phyloP scores from a whole-genome alignment of 129 eudicot species.

The Centrapalus pauciflorus region DNA sequence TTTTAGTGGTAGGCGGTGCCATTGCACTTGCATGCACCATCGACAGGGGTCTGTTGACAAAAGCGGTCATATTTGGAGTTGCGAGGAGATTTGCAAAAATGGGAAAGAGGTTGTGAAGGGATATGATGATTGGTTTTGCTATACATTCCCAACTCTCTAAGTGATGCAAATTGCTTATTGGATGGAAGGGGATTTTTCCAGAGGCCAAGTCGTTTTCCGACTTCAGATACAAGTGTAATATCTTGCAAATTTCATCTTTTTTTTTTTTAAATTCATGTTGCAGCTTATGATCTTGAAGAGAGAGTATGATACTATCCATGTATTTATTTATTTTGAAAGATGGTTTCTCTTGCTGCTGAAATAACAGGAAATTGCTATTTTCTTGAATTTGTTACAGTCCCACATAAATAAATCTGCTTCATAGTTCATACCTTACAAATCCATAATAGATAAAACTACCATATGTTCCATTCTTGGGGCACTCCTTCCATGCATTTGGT shows the following conservation, averaged over 20 bases:
- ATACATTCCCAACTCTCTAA: neutral
- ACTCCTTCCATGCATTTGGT: too few relatives aligned
- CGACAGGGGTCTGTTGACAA: constrained; percentile 78
- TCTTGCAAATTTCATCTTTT: neutral
- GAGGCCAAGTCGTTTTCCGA: constrained; percentile 13
- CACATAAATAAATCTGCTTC: too few relatives aligned
- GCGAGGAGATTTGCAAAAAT: constrained; percentile 77
- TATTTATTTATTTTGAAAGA: constrained; percentile 19
- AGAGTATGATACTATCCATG: constrained; percentile 22
- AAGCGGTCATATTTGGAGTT: constrained; percentile 86
- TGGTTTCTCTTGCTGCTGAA: constrained; percentile 38
- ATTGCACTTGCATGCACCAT: constrained; percentile 80
- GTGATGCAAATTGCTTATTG: neutral
- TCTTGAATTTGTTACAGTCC: too few relatives aligned
- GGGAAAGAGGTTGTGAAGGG: constrained; percentile 55
- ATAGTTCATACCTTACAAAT: too few relatives aligned
- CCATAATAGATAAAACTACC: too few relatives aligned
- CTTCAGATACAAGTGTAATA: constrained; percentile 20
- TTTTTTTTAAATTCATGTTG: constrained; percentile 22
- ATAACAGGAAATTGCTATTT: constrained; percentile 19
- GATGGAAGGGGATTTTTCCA: neutral
- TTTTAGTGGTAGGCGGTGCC: constrained; percentile 76
- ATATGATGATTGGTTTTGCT: neutral
- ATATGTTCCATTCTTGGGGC: too few relatives aligned
- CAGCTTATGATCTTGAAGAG: constrained; percentile 37